phyloP scores from a whole-genome alignment of 805 yeast genomes.

The Candida incommunis region DNA sequence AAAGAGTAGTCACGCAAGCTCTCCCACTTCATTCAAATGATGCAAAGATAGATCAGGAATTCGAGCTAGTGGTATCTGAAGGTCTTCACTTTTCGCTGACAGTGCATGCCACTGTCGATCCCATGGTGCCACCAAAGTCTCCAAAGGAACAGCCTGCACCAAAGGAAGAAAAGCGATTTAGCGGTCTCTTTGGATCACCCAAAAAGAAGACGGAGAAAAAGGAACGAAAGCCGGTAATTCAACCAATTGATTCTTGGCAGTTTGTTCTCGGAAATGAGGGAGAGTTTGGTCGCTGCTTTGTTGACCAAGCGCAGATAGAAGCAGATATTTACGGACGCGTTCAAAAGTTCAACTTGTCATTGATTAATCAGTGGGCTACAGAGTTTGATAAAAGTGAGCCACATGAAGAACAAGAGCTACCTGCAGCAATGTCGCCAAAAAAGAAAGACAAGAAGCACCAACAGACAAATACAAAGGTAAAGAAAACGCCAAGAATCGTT shows the following conservation, averaged over 20 bases:
- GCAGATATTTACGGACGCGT: constrained; percentile 41
- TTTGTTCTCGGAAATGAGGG: constrained; percentile 68
- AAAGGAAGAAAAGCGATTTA: neutral
- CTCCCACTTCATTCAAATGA: constrained; percentile 5
- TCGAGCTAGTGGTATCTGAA: constrained; percentile 55
- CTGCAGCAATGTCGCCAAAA: constrained; percentile 1
- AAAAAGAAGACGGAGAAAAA: neutral
- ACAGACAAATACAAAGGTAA: neutral
- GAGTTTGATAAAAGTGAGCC: neutral
- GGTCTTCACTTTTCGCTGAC: constrained; percentile 34
- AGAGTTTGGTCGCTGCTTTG: constrained; percentile 68
- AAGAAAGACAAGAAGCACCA: neutral
- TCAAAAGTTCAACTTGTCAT: constrained; percentile 37
- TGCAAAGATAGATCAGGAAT: constrained; percentile 39
- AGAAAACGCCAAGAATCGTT: neutral
- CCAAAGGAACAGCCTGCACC: neutral
- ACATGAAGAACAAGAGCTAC: constrained; percentile 15
- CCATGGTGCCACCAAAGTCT: neutral
- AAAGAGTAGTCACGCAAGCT: constrained; percentile 14
- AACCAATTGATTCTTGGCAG: constrained; percentile 25
- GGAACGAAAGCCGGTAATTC: neutral
- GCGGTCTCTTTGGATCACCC: neutral
- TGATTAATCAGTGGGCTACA: constrained; percentile 72
- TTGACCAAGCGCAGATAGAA: constrained; percentile 47
- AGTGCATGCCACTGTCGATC: neutral